A percentile compares a stretch with the other conserved stretches of the same genome.
Evolutionary conservation across 164 flowering plant genomes (phyloP).

Genomic region (Berberis thunbergii): DNA sequence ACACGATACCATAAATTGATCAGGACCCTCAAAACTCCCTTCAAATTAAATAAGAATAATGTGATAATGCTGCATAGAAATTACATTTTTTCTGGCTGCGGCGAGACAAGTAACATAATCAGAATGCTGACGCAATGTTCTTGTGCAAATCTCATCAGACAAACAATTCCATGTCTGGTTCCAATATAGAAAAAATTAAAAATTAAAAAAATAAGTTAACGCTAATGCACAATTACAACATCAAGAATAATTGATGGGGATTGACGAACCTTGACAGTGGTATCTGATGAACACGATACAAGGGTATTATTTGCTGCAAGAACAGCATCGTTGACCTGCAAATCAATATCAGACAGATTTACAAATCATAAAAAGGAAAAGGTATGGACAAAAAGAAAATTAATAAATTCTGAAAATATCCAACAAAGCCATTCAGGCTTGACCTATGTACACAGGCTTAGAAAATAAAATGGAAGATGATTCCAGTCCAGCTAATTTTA

Average conservation of each 20-base stretch:
- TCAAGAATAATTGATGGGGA: neutral
- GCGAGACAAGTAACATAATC: conserved; percentile 98
- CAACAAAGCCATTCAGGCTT: too few species aligned
- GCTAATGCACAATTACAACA: neutral
- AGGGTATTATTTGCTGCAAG: conserved; percentile 68
- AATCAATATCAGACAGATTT: too few species aligned
- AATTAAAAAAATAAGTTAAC: neutral
- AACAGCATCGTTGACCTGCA: conserved; percentile 90
- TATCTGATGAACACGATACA: conserved; percentile 93
- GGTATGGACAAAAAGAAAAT: too few species aligned
- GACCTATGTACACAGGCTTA: too few species aligned
- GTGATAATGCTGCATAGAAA: conserved; percentile 7
- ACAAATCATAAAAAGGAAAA: conserved; percentile 11
- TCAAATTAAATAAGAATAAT: neutral
- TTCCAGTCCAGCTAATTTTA: too few species aligned
- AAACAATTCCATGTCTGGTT: conserved; percentile 79
- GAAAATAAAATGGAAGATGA: too few species aligned
- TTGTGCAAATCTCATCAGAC: conserved; percentile 73
- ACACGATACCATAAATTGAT: too few species aligned
- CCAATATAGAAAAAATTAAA: neutral
- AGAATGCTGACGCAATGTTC: conserved; percentile 83
- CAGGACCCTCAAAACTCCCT: too few species aligned
- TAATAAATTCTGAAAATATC: too few species aligned
- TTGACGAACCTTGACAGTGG: conserved; percentile 72
- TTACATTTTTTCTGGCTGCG: conserved; percentile 82